Percentiles rank a stretch among this genome's conserved stretches.
phyloP scores from a whole-genome alignment of 306 rosid genomes.

The Ammopiptanthus mongolicus region DNA sequence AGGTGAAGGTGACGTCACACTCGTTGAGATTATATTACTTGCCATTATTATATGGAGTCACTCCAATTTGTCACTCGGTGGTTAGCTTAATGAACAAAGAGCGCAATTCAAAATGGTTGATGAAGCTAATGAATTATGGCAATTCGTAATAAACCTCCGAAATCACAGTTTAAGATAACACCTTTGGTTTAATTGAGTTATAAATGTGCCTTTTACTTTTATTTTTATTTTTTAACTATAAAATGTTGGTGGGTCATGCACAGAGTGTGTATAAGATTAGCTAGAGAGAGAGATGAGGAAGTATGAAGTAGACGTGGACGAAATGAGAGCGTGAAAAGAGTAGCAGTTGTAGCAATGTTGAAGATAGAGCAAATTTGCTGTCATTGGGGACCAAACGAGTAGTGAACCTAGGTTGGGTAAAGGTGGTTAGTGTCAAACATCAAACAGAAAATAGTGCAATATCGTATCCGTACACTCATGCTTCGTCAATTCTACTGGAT shows the following conservation, averaged over 20 bases:
- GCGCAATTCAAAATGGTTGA: constrained; percentile 23
- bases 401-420: not conserved
- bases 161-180: not conserved
- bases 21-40: not conserved
- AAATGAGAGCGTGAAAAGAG: not conserved
- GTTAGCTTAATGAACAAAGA: not conserved
- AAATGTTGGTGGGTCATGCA: not conserved
- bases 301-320: not conserved
- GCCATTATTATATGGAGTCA: constrained; percentile 9
- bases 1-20: not conserved
- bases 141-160: not conserved
- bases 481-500: not conserved
- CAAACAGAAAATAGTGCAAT: not conserved
- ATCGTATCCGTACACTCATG: not conserved
- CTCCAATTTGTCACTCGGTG: not conserved
- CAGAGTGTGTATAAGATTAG: not conserved
- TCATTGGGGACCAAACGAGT: not conserved
- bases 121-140: constrained; percentile 14
- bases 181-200: not conserved
- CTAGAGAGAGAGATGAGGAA: not conserved
- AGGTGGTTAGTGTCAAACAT: not conserved
- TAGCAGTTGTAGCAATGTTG: not conserved
- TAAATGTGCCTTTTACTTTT: not conserved
- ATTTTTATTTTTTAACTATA: not conserved
- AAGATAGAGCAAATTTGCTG: not conserved